Evolutionary conservation across 441 rosid species (phyloP).

Genomic region (Corymbia citriodora): DNA sequence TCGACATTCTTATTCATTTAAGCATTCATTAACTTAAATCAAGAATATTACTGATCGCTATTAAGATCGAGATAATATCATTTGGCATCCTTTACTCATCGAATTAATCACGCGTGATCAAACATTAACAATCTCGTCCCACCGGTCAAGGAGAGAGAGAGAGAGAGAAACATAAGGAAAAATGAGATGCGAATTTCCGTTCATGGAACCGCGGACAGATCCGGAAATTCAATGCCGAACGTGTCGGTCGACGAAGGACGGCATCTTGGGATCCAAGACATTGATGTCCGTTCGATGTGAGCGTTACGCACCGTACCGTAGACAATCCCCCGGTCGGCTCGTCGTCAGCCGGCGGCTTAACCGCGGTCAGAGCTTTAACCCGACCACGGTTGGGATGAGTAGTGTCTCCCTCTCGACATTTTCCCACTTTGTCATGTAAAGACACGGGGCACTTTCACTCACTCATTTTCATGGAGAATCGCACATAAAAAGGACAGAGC

Average conservation of each 20-base stretch:
- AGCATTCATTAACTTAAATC: neutral
- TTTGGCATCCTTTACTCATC: no score
- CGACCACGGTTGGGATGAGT: slow-evolving; percentile 1
- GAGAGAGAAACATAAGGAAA: neutral
- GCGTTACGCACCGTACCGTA: neutral
- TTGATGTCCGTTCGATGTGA: neutral
- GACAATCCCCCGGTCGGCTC: neutral
- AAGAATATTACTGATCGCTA: neutral
- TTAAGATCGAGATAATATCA: neutral
- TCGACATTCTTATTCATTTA: neutral
- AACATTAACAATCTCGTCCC: neutral
- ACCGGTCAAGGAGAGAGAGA: neutral
- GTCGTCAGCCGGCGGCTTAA: neutral
- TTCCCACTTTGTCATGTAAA: neutral
- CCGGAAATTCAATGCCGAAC: neutral
- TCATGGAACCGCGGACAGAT: neutral
- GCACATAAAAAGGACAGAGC: neutral
- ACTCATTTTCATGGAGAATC: neutral
- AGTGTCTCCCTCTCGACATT: neutral
- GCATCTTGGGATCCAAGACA: no score
- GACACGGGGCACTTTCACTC: neutral
- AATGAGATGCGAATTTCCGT: neutral
- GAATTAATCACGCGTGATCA: neutral
- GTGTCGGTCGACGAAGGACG: neutral
- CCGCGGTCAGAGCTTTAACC: slow-evolving; percentile 11